Evolutionary conservation across 2,329 filamentous ascomycete genomes (phyloP).

Genomic region (Corniculantispora saksenae): DNA sequence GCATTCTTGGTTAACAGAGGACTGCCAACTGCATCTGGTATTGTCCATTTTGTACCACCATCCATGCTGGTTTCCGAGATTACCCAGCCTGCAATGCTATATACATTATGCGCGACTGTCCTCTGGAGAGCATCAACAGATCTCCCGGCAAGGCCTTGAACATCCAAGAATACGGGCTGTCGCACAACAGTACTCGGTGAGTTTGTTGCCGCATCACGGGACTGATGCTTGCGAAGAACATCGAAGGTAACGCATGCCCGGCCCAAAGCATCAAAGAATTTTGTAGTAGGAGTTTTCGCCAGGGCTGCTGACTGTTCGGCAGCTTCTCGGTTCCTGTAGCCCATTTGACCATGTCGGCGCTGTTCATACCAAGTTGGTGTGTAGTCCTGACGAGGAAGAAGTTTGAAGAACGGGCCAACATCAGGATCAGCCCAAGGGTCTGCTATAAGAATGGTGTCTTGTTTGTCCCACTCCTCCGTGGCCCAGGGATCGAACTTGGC

Average conservation of each 20-base stretch:
- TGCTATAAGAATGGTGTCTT: slow-evolving; percentile 10
- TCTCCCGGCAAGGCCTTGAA: slow-evolving; percentile 4
- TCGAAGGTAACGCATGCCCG: slow-evolving; percentile 9
- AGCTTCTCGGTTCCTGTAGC: slow-evolving; percentile 4
- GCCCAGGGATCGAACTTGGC: slow-evolving; percentile 18
- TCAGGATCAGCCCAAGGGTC: slow-evolving; percentile 12
- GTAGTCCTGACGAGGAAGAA: slow-evolving; percentile 14
- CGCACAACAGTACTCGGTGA: neutral
- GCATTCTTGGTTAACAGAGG: slow-evolving; percentile 14
- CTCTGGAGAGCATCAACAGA: slow-evolving; percentile 3
- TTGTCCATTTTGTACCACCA: slow-evolving; percentile 12
- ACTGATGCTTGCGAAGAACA: neutral
- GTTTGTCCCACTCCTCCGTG: slow-evolving; percentile 15
- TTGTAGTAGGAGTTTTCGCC: slow-evolving; percentile 6
- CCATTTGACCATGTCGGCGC: slow-evolving; percentile 8
- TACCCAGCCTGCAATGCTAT: slow-evolving; percentile 8
- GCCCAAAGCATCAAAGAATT: slow-evolving; percentile 12
- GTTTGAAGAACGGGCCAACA: slow-evolving; percentile 11
- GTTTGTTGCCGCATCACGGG: neutral
- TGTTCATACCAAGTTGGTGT: slow-evolving; percentile 25
- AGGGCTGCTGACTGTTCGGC: slow-evolving; percentile 3
- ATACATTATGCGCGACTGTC: neutral
- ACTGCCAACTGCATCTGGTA: slow-evolving; percentile 2
- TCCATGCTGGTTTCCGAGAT: slow-evolving; percentile 15
- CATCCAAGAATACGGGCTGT: slow-evolving; percentile 12